Percentiles rank a stretch among this genome's conserved stretches.
These are phyloP conservation scores for Ophiostoma sp. DNA, from an alignment of 2,329 filamentous ascomycete genomes.

Conservation along the genomic window DNA sequence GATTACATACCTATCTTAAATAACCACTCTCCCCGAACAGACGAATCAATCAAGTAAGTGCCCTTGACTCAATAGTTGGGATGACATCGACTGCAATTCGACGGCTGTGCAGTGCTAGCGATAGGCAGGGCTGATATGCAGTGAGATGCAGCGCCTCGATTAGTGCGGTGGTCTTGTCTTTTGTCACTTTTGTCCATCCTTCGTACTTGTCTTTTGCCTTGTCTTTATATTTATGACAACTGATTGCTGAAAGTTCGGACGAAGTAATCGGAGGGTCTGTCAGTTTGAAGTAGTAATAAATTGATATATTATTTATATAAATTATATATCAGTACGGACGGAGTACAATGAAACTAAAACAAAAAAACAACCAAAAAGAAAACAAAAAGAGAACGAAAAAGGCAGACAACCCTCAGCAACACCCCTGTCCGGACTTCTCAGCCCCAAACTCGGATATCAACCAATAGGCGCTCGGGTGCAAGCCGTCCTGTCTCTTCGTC, in stretches of 20 bases:
- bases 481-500: background rate
- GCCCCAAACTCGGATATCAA: background rate
- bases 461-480: conserved; percentile 1
- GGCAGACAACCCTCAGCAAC: background rate
- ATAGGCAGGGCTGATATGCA: background rate
- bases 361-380: background rate
- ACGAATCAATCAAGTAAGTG: background rate
- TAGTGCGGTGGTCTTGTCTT: background rate
- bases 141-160: background rate
- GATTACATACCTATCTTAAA: no score
- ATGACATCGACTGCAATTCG: background rate
- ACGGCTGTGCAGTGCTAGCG: conserved; percentile 4
- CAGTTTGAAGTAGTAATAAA: no score
- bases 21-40: no score
- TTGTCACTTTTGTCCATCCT: background rate
- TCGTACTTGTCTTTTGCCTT: background rate
- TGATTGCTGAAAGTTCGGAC: no score
- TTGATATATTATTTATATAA: no score
- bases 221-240: no score
- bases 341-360: background rate
- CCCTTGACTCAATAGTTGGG: background rate
- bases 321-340: no score
- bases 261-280: no score
- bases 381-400: background rate
- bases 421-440: background rate